These are phyloP conservation scores for Emydomyces testavorans DNA, from an alignment of 2,329 filamentous ascomycete species.

Conservation along the genomic window DNA sequence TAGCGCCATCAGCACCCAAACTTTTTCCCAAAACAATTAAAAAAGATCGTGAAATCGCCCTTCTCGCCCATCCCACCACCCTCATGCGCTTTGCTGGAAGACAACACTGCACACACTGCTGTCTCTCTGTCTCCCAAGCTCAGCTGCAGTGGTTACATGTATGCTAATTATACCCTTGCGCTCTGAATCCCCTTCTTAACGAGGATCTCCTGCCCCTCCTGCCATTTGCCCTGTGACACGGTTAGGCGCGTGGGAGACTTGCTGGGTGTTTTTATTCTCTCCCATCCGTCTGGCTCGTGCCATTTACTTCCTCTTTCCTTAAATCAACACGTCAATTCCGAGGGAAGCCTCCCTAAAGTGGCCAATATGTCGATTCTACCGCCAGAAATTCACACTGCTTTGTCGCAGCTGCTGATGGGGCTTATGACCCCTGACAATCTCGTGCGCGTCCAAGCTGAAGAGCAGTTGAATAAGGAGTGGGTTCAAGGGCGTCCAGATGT, in stretches of 20 bases:
- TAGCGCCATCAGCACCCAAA: constrained; percentile 8
- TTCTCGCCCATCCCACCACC: constrained; percentile 12
- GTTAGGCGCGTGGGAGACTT: constrained; percentile 5
- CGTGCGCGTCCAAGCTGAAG: constrained; percentile 74
- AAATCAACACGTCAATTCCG: background rate
- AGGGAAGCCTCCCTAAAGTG: background rate
- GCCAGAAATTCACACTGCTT: constrained; percentile 69
- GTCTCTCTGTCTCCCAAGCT: background rate
- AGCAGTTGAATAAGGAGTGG: constrained; percentile 86
- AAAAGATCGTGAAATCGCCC: constrained; percentile 10
- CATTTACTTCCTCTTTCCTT: background rate
- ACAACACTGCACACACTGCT: constrained; percentile 1
- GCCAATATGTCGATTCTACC: constrained; percentile 70
- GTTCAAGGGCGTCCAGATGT: constrained; percentile 68
- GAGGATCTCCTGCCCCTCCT: background rate
- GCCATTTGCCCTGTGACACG: constrained; percentile 7
- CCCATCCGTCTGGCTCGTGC: background rate
- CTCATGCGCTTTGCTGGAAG: constrained; percentile 8
- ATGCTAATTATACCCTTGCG: background rate
- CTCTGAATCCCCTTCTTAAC: background rate
- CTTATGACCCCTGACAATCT: constrained; percentile 84
- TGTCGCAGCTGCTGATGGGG: constrained; percentile 74
- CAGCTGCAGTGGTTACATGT: constrained; percentile 6
- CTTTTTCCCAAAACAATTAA: constrained; percentile 11
- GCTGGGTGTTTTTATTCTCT: background rate